Conservation (phyloP, 2,329 filamentous ascomycete genomes). For the Colletotrichum acutatum region DNA sequence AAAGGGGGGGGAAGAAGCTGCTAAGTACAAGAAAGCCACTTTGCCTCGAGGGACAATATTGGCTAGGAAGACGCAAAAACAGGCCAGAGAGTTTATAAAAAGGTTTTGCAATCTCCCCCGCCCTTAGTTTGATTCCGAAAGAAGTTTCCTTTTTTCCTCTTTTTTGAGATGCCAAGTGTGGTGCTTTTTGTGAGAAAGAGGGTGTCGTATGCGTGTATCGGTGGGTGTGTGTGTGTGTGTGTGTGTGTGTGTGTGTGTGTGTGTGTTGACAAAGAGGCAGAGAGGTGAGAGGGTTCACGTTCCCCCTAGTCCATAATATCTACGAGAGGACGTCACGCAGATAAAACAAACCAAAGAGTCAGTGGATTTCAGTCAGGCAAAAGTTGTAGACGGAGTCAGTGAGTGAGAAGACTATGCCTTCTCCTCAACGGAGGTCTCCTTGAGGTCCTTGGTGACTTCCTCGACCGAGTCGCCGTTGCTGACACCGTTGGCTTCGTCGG, state of each 20-base stretch:
- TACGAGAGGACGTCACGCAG: neutral
- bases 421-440: slow-evolving; percentile 63
- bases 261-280: neutral
- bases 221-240: too few species aligned
- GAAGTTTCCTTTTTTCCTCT: neutral
- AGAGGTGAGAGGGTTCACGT: neutral
- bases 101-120: slow-evolving; percentile 11
- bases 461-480: slow-evolving; percentile 64
- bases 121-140: neutral
- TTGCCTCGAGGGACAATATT: slow-evolving; percentile 1
- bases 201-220: slow-evolving; percentile 13
- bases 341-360: neutral
- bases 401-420: slow-evolving; percentile 51
- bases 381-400: slow-evolving; percentile 18
- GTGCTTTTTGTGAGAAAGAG: too few species aligned
- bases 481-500: slow-evolving; percentile 65
- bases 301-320: neutral
- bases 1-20: slow-evolving; percentile 1
- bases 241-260: too few species aligned
- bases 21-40: slow-evolving; percentile 35
- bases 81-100: slow-evolving; percentile 22
- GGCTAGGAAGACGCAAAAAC: slow-evolving; percentile 30
- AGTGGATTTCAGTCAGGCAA: slow-evolving; percentile 14
- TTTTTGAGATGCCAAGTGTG: too few species aligned
- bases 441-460: slow-evolving; percentile 61